Evolutionary conservation across 2,329 filamentous ascomycete genomes (phyloP).

Genomic region (Lasiodiplodia citricola): DNA sequence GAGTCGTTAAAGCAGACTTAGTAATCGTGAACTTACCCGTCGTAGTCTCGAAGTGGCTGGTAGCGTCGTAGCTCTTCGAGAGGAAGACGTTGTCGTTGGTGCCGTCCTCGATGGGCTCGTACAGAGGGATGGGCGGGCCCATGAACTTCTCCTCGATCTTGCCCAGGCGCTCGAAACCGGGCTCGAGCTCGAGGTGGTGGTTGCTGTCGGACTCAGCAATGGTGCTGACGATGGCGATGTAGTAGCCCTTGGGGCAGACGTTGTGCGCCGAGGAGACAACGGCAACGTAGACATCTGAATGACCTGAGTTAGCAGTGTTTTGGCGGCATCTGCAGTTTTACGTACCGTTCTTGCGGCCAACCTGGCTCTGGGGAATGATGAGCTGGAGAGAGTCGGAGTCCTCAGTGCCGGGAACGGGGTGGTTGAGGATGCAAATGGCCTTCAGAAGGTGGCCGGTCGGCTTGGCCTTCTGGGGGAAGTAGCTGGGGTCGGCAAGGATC

Average conservation of each 20-base stretch:
- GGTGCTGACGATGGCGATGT: slow-evolving; percentile 96
- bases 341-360: slow-evolving; percentile 93
- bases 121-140: slow-evolving; percentile 89
- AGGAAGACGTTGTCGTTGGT: slow-evolving; percentile 91
- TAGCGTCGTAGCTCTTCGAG: slow-evolving; percentile 98
- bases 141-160: slow-evolving; percentile 97
- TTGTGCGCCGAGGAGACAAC: slow-evolving; percentile 96
- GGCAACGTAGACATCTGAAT: slow-evolving; percentile 89
- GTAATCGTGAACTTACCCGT: slow-evolving; percentile 57
- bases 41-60: slow-evolving; percentile 94
- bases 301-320: slow-evolving; percentile 27
- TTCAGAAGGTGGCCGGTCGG: slow-evolving; percentile 89
- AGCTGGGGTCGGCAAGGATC: slow-evolving; percentile 94
- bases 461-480: slow-evolving; percentile 90
- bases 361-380: slow-evolving; percentile 97
- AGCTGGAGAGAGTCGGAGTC: slow-evolving; percentile 90
- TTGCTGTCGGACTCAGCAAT: slow-evolving; percentile 91
- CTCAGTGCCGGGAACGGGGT: slow-evolving; percentile 88
- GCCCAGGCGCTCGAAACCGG: slow-evolving; percentile 89
- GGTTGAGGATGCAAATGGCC: slow-evolving; percentile 96
- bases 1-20: slow-evolving; percentile 28
- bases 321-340: background rate
- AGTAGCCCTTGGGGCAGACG: slow-evolving; percentile 98
- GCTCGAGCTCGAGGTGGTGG: slow-evolving; percentile 93
- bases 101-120: slow-evolving; percentile 86